Evolutionary conservation across 148 eudicot genomes (phyloP).

Genomic region (Bassia scoparia): DNA sequence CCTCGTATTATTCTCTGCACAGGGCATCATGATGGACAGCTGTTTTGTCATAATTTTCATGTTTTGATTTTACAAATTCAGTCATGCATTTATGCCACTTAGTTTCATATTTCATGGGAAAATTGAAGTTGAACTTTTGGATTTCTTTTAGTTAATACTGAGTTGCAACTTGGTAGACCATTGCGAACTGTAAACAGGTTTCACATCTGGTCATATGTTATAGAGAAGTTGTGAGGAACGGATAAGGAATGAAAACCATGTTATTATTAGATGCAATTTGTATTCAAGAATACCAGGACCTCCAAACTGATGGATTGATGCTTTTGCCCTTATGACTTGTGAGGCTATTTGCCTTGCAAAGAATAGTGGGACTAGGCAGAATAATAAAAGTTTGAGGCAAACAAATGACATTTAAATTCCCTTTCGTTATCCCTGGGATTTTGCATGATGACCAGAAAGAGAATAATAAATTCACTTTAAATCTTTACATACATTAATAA

Average conservation of each 20-base stretch:
- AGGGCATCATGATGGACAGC: background rate
- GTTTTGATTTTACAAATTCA: background rate
- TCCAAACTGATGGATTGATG: background rate
- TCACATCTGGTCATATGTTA: background rate
- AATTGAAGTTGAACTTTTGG: background rate
- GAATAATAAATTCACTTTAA: background rate
- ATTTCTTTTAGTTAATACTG: background rate
- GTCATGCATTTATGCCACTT: background rate
- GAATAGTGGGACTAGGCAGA: background rate
- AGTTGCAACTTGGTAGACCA: background rate
- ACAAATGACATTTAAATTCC: no score
- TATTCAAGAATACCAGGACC: background rate
- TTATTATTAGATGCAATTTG: background rate
- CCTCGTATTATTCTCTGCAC: background rate
- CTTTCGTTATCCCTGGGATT: background rate
- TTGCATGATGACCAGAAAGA: background rate
- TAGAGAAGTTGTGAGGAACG: conserved; percentile 2
- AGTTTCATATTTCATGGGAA: background rate
- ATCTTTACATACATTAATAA: background rate
- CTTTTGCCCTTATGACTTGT: background rate
- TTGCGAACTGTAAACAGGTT: background rate
- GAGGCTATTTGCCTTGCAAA: background rate
- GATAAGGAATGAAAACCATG: background rate
- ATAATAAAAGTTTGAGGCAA: no score
- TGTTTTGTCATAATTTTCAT: conserved; percentile 11